A percentile compares a stretch with the other conserved stretches of the same genome.
Evolutionary conservation across 371 early-diverging fungal genomes (phyloP).

Genomic region (Haplosporangium sp.): DNA sequence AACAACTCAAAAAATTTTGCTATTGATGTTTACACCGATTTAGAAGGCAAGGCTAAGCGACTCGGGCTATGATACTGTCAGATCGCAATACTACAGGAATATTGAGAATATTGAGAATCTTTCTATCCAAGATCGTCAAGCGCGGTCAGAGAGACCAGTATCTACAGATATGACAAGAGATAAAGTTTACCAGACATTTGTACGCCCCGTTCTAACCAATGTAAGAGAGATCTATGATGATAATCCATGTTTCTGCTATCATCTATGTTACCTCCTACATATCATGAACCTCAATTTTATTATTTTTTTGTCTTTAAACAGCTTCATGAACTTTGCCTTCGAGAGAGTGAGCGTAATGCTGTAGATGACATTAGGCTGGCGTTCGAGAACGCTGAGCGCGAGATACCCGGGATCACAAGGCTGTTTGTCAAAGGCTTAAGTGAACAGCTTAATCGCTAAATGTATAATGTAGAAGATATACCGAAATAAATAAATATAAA

Average conservation of each 20-base stretch:
- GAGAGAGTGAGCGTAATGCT: conserved; percentile 66
- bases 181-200: conserved; percentile 52
- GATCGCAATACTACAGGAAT: conserved; percentile 30
- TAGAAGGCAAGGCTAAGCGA: conserved; percentile 30
- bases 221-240: conserved; percentile 17
- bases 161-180: conserved; percentile 44
- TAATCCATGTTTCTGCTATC: neutral
- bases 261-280: neutral
- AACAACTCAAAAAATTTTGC: neutral
- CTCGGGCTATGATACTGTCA: conserved; percentile 53
- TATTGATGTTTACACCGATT: neutral
- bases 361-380: conserved; percentile 67
- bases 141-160: conserved; percentile 21
- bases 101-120: conserved; percentile 31
- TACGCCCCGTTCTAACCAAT: conserved; percentile 43
- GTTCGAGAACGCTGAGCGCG: conserved; percentile 72
- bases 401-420: conserved; percentile 71
- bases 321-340: conserved; percentile 61
- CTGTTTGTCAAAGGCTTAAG: conserved; percentile 64
- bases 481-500: neutral
- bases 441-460: conserved; percentile 32
- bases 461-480: neutral
- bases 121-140: conserved; percentile 26
- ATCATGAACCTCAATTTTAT: neutral
- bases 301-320: conserved; percentile 5